These are phyloP conservation scores for Senecio squalidus DNA, from an alignment of 140 eudicot species.

Conservation along the genomic window DNA sequence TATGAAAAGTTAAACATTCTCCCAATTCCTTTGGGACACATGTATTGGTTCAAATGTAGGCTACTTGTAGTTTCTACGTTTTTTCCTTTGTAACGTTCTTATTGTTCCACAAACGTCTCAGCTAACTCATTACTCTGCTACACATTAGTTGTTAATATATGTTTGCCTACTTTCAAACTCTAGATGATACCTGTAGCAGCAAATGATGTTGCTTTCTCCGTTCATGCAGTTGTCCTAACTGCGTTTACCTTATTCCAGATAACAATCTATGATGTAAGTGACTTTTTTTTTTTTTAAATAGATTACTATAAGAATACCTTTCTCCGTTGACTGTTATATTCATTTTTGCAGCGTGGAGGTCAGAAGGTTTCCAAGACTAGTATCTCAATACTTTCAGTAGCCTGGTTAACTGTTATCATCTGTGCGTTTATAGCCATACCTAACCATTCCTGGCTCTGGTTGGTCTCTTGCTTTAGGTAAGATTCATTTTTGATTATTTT, in stretches of 20 bases:
- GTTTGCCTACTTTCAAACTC: conserved; percentile 18
- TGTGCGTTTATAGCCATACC: conserved; percentile 76
- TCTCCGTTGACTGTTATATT: background rate
- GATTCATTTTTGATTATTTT: conserved; percentile 12
- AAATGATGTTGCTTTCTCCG: conserved; percentile 95
- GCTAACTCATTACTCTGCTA: too few relatives aligned
- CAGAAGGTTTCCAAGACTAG: conserved; percentile 74
- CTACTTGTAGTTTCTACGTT: too few relatives aligned
- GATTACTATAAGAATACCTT: too few relatives aligned
- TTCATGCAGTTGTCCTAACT: conserved; percentile 80
- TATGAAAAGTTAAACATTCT: too few relatives aligned
- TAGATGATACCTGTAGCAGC: conserved; percentile 99
- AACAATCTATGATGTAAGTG: conserved; percentile 77
- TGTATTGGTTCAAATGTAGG: too few relatives aligned
- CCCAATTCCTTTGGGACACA: too few relatives aligned
- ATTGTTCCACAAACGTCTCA: too few relatives aligned
- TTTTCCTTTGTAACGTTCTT: too few relatives aligned
- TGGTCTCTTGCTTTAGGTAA: conserved; percentile 84
- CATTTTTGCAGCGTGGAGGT: conserved; percentile 58
- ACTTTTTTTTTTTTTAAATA: background rate
- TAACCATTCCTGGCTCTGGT: conserved; percentile 88
- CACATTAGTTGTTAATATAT: conserved; percentile 6
- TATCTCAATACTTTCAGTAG: conserved; percentile 51
- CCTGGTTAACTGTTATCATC: conserved; percentile 63
- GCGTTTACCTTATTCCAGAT: conserved; percentile 84